phyloP scores from a whole-genome alignment of 2,329 filamentous ascomycete genomes.

The Emmonsiellopsis sp. region DNA sequence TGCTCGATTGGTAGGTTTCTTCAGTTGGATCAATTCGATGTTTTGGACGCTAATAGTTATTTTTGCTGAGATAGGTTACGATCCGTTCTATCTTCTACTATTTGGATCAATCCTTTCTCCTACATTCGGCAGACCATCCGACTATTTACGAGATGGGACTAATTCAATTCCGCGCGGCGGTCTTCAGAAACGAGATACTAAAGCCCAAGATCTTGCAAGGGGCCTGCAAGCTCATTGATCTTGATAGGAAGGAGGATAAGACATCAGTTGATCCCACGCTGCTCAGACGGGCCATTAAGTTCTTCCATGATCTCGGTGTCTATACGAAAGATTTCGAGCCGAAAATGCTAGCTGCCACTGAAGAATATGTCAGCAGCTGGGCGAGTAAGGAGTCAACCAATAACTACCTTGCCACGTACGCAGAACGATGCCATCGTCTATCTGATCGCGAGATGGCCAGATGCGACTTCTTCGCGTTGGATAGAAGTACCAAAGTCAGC shows the following conservation, averaged over 20 bases:
- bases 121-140: conserved; percentile 59
- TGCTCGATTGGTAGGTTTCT: conserved; percentile 55
- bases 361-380: conserved; percentile 60
- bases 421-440: conserved; percentile 58
- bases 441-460: conserved; percentile 64
- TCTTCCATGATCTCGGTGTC: conserved; percentile 76
- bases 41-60: neutral
- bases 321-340: conserved; percentile 77
- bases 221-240: conserved; percentile 66
- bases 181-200: conserved; percentile 47
- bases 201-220: conserved; percentile 53
- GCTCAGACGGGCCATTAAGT: conserved; percentile 67
- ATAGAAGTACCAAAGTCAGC: conserved; percentile 70
- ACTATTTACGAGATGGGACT: conserved; percentile 78
- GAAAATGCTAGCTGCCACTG: conserved; percentile 58
- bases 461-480: conserved; percentile 73
- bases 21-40: neutral
- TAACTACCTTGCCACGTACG: conserved; percentile 63
- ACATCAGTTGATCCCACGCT: conserved; percentile 52
- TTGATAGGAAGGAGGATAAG: conserved; percentile 53
- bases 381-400: conserved; percentile 56
- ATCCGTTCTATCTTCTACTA: conserved; percentile 90
- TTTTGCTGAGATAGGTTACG: conserved; percentile 45
- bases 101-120: conserved; percentile 79
- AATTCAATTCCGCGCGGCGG: conserved; percentile 58